A percentile compares a stretch with the other conserved stretches of the same genome.
These are phyloP conservation scores for Mucor ambiguus DNA, from an alignment of 371 early-diverging fungal genomes.

Conservation along the genomic window DNA sequence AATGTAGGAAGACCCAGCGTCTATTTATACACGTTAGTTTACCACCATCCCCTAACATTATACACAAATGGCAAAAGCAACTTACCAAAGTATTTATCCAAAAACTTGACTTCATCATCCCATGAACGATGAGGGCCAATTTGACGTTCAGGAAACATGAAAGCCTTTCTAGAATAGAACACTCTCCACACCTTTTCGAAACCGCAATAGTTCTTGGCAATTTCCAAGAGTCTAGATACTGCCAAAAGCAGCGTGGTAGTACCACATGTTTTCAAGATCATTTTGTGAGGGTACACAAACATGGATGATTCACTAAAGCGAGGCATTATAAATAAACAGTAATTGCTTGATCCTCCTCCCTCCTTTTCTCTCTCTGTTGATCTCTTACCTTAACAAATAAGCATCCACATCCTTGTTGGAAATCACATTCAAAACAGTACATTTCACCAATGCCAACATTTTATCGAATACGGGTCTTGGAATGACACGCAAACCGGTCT, in stretches of 20 bases:
- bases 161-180: slow-evolving; percentile 95
- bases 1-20: slow-evolving; percentile 83
- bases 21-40: slow-evolving; percentile 22
- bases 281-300: slow-evolving; percentile 93
- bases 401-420: slow-evolving; percentile 81
- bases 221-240: slow-evolving; percentile 80
- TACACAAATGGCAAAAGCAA: neutral
- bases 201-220: slow-evolving; percentile 75
- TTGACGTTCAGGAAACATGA: slow-evolving; percentile 95
- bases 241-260: slow-evolving; percentile 92
- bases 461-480: slow-evolving; percentile 81
- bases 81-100: slow-evolving; percentile 72
- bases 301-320: slow-evolving; percentile 85
- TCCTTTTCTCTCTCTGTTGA: neutral
- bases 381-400: slow-evolving; percentile 79
- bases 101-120: slow-evolving; percentile 83
- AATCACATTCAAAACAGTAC: slow-evolving; percentile 86
- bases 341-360: neutral
- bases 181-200: slow-evolving; percentile 78
- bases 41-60: no score
- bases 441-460: slow-evolving; percentile 91
- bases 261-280: slow-evolving; percentile 97
- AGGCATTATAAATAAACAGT: slow-evolving; percentile 12
- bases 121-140: slow-evolving; percentile 87
- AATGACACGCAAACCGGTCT: slow-evolving; percentile 75